Conservation (phyloP, 2,329 filamentous ascomycete species). For the Biscogniauxia mediterranea region DNA sequence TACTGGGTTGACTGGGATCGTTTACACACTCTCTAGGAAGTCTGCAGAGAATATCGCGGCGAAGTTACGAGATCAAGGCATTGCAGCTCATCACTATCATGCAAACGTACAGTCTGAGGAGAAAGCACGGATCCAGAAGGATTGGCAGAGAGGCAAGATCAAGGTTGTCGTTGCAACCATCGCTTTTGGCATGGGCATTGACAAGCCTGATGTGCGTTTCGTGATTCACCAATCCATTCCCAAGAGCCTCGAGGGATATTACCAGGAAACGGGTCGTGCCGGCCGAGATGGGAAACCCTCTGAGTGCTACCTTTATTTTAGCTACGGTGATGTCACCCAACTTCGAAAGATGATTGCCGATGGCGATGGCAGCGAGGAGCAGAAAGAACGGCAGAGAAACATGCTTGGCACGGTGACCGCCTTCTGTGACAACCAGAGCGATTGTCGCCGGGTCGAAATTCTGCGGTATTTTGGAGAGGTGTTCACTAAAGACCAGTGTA, state of each 20-base stretch:
- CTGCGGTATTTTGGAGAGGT: conserved; percentile 91
- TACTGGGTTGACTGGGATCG: conserved; percentile 74
- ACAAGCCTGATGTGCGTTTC: conserved; percentile 94
- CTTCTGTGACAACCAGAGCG: conserved; percentile 85
- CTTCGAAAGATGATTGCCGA: conserved; percentile 80
- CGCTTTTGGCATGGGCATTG: conserved; percentile 99
- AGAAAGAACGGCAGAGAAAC: conserved; percentile 78
- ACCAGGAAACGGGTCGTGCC: conserved; percentile 94
- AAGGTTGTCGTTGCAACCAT: conserved; percentile 97
- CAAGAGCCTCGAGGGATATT: conserved; percentile 96
- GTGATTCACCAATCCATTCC: conserved; percentile 92
- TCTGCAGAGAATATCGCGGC: conserved; percentile 77
- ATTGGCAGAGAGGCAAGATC: conserved; percentile 77
- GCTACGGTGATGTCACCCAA: conserved; percentile 70
- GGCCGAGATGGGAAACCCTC: conserved; percentile 86
- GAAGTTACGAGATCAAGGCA: conserved; percentile 60
- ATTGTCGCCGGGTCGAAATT: conserved; percentile 85
- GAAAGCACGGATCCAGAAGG: conserved; percentile 68
- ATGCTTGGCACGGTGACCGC: conserved; percentile 85
- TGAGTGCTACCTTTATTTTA: conserved; percentile 87
- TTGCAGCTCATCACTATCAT: conserved; percentile 83
- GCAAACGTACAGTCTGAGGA: conserved; percentile 69
- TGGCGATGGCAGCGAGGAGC: conserved; percentile 71
- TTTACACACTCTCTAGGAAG: conserved; percentile 87
- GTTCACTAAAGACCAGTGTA: conserved; percentile 71